A percentile compares a stretch with the other conserved stretches of the same genome.
Evolutionary conservation across 2,329 filamentous ascomycete genomes (phyloP).

Genomic region (Chrysoporthe puriensis): DNA sequence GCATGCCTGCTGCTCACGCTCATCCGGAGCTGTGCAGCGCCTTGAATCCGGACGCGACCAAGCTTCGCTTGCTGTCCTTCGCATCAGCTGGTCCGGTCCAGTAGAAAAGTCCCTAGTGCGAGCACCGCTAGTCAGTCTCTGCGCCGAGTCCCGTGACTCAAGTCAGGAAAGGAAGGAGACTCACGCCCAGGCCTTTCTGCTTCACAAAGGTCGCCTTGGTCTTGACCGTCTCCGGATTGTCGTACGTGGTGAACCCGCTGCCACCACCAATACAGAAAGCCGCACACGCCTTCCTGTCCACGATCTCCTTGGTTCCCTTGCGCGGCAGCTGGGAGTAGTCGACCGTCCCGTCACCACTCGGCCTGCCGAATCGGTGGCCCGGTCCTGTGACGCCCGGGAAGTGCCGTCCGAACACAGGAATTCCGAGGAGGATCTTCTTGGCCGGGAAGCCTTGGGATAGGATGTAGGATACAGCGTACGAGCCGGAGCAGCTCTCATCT

Average conservation of each 20-base stretch:
- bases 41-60: conserved; percentile 62
- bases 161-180: conserved; percentile 33
- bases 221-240: conserved; percentile 75
- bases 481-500: conserved; percentile 69
- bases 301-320: conserved; percentile 62
- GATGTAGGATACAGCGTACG: conserved; percentile 68
- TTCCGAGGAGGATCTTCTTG: conserved; percentile 74
- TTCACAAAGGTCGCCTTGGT: conserved; percentile 76
- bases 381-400: conserved; percentile 69
- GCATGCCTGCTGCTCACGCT: conserved; percentile 12
- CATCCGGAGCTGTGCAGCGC: conserved; percentile 54
- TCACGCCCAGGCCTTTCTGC: conserved; percentile 68
- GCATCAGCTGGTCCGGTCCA: conserved; percentile 78
- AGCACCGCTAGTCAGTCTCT: conserved; percentile 3
- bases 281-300: conserved; percentile 69
- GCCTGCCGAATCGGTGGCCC: conserved; percentile 61
- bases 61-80: conserved; percentile 57
- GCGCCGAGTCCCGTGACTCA: background rate
- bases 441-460: conserved; percentile 67
- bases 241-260: conserved; percentile 79
- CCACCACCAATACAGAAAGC: conserved; percentile 72
- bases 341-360: conserved; percentile 71
- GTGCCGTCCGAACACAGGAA: conserved; percentile 76
- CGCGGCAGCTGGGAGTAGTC: conserved; percentile 74
- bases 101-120: conserved; percentile 73